Percentiles rank a stretch among this genome's conserved stretches.
Evolutionary conservation across 345 rosid species (phyloP).

Genomic region (Lepidium sativum): DNA sequence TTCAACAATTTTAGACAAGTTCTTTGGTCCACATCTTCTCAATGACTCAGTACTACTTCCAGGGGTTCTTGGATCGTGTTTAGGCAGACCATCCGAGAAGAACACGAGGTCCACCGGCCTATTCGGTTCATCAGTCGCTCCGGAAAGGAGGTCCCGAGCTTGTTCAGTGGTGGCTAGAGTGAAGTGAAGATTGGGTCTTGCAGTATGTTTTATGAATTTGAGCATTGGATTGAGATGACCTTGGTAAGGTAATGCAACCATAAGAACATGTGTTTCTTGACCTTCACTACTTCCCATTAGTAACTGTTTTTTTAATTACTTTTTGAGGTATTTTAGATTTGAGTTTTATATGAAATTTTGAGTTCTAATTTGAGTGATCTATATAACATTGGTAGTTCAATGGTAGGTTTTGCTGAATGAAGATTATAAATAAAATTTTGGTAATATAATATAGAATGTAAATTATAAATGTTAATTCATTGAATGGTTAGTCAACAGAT

Average conservation of each 20-base stretch:
- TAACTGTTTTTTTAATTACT: too few relatives aligned
- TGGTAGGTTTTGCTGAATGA: neutral
- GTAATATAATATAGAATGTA: neutral
- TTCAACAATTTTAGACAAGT: constrained; percentile 29
- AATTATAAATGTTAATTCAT: neutral
- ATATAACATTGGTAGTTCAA: neutral
- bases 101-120: constrained; percentile 23
- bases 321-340: neutral
- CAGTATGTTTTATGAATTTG: constrained; percentile 36
- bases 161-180: constrained; percentile 40
- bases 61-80: constrained; percentile 6
- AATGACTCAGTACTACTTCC: constrained; percentile 9
- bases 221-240: constrained; percentile 26
- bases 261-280: constrained; percentile 26
- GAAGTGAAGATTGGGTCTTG: constrained; percentile 33
- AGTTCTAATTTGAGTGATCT: neutral
- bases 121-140: neutral
- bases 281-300: neutral
- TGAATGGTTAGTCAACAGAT: neutral
- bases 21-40: constrained; percentile 22
- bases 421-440: neutral
- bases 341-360: neutral
- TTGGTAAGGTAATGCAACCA: constrained; percentile 33
- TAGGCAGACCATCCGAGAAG: constrained; percentile 39
- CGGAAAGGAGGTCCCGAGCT: constrained; percentile 24